Evolutionary conservation across 1,139 yeast species (phyloP), one percentile per base, ranked within the genome.

Genomic region (Torulaspora globosa): DNA sequence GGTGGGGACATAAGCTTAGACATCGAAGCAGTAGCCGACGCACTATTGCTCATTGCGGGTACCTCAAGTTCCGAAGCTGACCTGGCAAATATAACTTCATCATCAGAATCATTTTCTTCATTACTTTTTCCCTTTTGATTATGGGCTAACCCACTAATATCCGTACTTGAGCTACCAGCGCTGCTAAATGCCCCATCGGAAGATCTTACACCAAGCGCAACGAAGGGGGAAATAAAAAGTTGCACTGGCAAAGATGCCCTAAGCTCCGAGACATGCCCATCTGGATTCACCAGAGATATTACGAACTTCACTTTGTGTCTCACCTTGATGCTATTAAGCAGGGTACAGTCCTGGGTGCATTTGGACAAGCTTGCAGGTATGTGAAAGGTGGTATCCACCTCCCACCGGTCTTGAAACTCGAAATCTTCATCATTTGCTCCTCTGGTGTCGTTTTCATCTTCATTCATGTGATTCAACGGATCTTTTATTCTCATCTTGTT

Each of bases 271-370:
- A 76, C 70, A 58, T 80, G 85, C 1, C 87, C 86, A 50, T 75
- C 80, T 2, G 77, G 70, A 58, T 82, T 83, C 24, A 74, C 69
- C 37, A 84, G 63, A 44, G 76, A 77, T 21, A 83, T 73, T 2
- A 73, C 72, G 16, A 82, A 67, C 48, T 82, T 74, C 37, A 84
- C 59, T 54, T 83, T 73, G 62, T 84, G 90, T 48, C 79, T 75
- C 5, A 82, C 83, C 48, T 72, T 74, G 69, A 66, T 78, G 59
- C 57, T 75, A 44, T 66, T 75, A 56, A 67, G 69, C 36, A 86
- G 72, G 50, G 80, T 84, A 60, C 92, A 85, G 66, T 90, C 97
- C 65, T 89, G 97, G 1, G 95, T 82, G 58, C 92, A 78, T 57
- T 79, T 76, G 2, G 87, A 73, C 46, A 90, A 71, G 46, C 84